Conservation (phyloP, 2,329 filamentous ascomycete genomes). For the Aspergillus fumigatiaffinis region DNA sequence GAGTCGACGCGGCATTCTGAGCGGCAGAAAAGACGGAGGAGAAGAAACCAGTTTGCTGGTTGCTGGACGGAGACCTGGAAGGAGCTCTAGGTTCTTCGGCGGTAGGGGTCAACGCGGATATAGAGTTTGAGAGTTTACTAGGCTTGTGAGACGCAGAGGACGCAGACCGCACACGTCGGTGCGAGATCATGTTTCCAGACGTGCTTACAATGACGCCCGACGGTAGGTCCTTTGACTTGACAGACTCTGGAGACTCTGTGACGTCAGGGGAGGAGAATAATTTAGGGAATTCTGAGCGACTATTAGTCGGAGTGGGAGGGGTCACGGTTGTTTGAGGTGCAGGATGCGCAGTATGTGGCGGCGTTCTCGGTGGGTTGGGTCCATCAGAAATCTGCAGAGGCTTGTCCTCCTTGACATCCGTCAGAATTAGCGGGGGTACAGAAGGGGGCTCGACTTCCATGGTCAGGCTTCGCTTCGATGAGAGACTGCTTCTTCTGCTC, state of each 20-base stretch:
- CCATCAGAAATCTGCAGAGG: slow-evolving; percentile 20
- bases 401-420: slow-evolving; percentile 26
- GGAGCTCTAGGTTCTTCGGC: slow-evolving; percentile 57
- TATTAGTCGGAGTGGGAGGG: slow-evolving; percentile 59
- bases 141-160: slow-evolving; percentile 56
- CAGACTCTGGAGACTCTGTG: slow-evolving; percentile 39
- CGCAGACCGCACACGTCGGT: slow-evolving; percentile 60
- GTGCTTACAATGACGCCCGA: slow-evolving; percentile 56
- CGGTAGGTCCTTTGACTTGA: slow-evolving; percentile 25
- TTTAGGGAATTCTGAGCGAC: slow-evolving; percentile 32
- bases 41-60: slow-evolving; percentile 68
- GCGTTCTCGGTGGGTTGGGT: slow-evolving; percentile 26
- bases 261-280: slow-evolving; percentile 25
- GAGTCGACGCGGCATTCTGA: slow-evolving; percentile 82
- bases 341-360: slow-evolving; percentile 27
- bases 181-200: slow-evolving; percentile 69
- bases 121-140: slow-evolving; percentile 81
- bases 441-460: slow-evolving; percentile 25
- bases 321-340: slow-evolving; percentile 54
- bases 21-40: slow-evolving; percentile 89
- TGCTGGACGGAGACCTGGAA: slow-evolving; percentile 55
- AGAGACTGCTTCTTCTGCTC: slow-evolving; percentile 34
- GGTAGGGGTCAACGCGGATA: slow-evolving; percentile 68
- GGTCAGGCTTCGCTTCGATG: slow-evolving; percentile 27
- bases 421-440: slow-evolving; percentile 30